A percentile compares a stretch with the other conserved stretches of the same genome.
phyloP scores from a whole-genome alignment of 768 basidiomycete species.

The Amyloporia xantha region DNA sequence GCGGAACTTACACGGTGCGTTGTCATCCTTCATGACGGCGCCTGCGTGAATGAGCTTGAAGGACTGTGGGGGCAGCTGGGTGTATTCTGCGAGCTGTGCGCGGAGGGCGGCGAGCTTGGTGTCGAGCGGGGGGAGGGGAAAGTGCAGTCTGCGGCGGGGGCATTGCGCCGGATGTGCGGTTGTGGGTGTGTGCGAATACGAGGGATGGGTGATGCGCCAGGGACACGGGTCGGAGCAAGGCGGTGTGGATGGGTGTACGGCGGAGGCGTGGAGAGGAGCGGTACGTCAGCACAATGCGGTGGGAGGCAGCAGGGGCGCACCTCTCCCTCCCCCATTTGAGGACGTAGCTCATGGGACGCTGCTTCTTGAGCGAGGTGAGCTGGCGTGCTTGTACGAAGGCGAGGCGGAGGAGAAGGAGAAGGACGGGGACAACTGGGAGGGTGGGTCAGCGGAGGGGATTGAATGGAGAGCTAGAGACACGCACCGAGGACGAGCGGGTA shows the following conservation, averaged over 20 bases:
- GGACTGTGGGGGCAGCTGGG: constrained; percentile 56
- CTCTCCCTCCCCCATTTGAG: constrained; percentile 48
- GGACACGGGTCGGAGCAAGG: neutral
- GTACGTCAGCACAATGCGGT: neutral
- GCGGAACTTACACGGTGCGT: constrained; percentile 46
- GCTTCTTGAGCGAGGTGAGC: constrained; percentile 10
- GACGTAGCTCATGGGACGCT: constrained; percentile 29
- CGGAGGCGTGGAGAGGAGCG: neutral
- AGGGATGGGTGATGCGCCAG: neutral
- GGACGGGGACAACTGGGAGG: constrained; percentile 17
- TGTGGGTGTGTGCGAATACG: neutral
- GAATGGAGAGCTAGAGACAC: neutral
- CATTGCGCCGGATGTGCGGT: neutral
- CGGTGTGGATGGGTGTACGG: neutral
- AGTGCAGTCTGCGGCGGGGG: constrained; percentile 33
- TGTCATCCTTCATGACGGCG: constrained; percentile 84
- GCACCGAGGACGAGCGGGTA: constrained; percentile 19
- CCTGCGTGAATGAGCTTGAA: constrained; percentile 91
- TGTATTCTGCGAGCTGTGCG: constrained; percentile 60
- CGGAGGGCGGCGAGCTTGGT: constrained; percentile 57
- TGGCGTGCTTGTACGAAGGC: constrained; percentile 21
- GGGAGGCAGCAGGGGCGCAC: constrained; percentile 15
- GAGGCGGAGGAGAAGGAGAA: constrained; percentile 25
- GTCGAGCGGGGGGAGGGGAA: constrained; percentile 49
- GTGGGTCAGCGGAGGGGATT: constrained; percentile 1